phyloP scores from a whole-genome alignment of 176 grass and related monocot genomes.

The Neostapfia colusana region DNA sequence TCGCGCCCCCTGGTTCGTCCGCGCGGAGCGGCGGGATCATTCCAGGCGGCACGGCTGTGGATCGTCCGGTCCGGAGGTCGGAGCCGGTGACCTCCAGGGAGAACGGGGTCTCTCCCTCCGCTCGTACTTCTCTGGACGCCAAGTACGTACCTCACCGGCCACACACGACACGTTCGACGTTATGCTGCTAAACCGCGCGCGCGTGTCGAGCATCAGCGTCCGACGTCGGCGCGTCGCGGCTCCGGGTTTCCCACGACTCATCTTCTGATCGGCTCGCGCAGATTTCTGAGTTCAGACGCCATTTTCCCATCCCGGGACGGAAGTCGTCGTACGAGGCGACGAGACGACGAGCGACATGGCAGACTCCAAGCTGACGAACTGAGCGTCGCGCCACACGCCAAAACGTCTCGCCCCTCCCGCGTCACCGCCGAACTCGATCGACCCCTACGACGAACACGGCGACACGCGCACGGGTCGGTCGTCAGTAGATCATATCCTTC shows the following conservation, averaged over 20 bases:
- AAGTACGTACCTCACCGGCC: background rate
- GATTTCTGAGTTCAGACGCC: background rate
- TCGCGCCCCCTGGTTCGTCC: no score
- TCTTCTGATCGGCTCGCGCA: no score
- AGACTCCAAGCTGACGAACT: background rate
- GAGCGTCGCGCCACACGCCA: background rate
- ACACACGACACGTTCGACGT: conserved; percentile 25
- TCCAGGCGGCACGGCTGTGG: no score
- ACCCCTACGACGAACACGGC: conserved; percentile 5
- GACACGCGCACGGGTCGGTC: conserved; percentile 9
- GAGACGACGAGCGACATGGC: background rate
- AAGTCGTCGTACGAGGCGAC: background rate
- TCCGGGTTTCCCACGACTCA: no score
- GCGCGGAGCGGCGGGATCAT: no score
- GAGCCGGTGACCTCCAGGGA: background rate
- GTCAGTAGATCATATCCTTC: background rate
- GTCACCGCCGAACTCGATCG: background rate
- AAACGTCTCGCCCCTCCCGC: background rate
- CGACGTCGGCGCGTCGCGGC: background rate
- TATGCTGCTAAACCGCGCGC: background rate
- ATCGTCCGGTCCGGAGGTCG: background rate
- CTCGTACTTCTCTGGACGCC: background rate
- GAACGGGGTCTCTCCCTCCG: background rate
- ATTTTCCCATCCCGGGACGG: background rate
- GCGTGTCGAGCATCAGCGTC: background rate